These are phyloP conservation scores for Cryptococcus sp. DNA, from an alignment of 1,284 basidiomycete genomes.

Conservation along the genomic window DNA sequence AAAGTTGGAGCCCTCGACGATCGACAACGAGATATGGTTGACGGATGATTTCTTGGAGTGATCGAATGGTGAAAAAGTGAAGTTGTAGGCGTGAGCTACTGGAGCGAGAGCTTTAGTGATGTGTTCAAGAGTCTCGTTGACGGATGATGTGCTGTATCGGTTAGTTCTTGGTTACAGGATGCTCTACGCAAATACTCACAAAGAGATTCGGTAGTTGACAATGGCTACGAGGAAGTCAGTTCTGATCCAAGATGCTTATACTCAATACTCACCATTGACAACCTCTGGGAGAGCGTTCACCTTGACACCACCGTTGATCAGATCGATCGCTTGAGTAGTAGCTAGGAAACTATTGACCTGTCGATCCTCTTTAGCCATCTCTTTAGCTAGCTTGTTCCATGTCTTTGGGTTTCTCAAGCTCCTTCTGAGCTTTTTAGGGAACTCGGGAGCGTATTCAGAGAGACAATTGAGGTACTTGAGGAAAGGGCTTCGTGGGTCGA, in stretches of 20 bases:
- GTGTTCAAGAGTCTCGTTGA: conserved; percentile 46
- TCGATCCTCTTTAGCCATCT: conserved; percentile 32
- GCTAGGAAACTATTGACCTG: conserved; percentile 42
- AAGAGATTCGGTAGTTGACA: conserved; percentile 51
- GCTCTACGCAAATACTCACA: conserved; percentile 18
- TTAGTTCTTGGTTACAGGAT: background rate
- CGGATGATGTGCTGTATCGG: conserved; percentile 38
- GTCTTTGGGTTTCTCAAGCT: conserved; percentile 38
- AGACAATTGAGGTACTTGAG: conserved; percentile 51
- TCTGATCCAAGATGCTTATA: background rate
- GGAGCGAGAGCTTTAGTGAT: conserved; percentile 42
- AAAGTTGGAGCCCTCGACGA: conserved; percentile 18
- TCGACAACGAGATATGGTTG: conserved; percentile 20
- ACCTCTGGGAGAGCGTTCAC: conserved; percentile 48
- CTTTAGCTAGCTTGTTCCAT: conserved; percentile 47
- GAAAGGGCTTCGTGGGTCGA: conserved; percentile 45
- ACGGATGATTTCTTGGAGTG: conserved; percentile 10
- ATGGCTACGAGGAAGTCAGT: conserved; percentile 15
- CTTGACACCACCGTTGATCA: conserved; percentile 47
- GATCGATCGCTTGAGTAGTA: conserved; percentile 43
- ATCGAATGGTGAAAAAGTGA: conserved; percentile 40
- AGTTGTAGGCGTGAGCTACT: conserved; percentile 43
- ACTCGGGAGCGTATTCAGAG: conserved; percentile 47
- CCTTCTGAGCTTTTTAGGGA: conserved; percentile 37
- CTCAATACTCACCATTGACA: conserved; percentile 29